A percentile compares a stretch with the other conserved stretches of the same genome.
Conservation (phyloP, 768 basidiomycete genomes). For the Chalciporus pseudorubinellus region DNA sequence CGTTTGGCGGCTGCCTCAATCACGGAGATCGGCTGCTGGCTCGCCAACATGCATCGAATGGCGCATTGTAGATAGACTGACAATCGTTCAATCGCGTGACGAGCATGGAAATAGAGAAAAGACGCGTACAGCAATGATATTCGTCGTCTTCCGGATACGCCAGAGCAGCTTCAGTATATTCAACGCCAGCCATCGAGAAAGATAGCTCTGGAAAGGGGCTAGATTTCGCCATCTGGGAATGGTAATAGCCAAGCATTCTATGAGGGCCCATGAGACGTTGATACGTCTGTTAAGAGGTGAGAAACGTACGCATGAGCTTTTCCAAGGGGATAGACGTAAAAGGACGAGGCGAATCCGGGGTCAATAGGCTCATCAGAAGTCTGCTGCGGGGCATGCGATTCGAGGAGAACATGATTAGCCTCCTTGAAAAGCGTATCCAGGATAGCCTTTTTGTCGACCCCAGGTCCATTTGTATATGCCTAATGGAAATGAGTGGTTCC, state of each 20-base stretch:
- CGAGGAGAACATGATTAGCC: background rate
- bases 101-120: background rate
- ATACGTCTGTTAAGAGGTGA: too few species aligned
- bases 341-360: constrained; percentile 16
- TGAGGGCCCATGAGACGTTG: background rate
- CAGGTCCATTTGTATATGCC: background rate
- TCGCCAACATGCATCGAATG: background rate
- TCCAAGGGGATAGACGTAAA: constrained; percentile 13
- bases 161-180: constrained; percentile 12
- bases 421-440: background rate
- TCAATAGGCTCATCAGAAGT: background rate
- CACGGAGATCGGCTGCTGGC: background rate
- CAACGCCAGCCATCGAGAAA: background rate
- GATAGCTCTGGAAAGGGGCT: background rate
- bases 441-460: constrained; percentile 3
- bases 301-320: constrained; percentile 14
- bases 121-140: constrained; percentile 9
- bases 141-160: constrained; percentile 21
- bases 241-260: constrained; percentile 3
- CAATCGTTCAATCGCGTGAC: background rate
- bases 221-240: background rate
- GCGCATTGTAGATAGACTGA: constrained; percentile 2
- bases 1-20: background rate
- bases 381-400: background rate
- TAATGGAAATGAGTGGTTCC: background rate